Evolutionary conservation across 2,329 filamentous ascomycete genomes (phyloP).

Genomic region (Alternaria solani): DNA sequence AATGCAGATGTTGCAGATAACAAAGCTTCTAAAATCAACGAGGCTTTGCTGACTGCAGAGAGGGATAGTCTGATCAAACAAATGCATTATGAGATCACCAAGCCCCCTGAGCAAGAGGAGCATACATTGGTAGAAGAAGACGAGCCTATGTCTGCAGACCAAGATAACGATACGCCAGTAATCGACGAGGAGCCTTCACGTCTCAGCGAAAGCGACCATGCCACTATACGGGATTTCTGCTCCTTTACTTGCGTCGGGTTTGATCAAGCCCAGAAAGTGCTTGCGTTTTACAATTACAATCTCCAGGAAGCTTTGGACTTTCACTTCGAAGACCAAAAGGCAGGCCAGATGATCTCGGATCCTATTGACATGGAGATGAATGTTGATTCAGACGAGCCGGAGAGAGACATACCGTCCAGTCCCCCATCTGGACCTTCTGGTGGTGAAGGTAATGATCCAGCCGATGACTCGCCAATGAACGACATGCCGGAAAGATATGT

Average conservation of each 20-base stretch:
- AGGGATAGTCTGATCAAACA: slow-evolving; percentile 1
- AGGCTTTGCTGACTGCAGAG: not conserved
- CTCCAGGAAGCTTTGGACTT: not conserved
- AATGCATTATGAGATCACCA: slow-evolving; percentile 8
- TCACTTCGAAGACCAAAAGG: not conserved
- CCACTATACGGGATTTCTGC: not conserved
- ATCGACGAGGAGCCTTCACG: not conserved
- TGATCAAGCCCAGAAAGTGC: not conserved
- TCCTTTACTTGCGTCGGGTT: not conserved
- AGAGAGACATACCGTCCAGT: not conserved
- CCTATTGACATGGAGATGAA: no score
- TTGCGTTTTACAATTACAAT: not conserved
- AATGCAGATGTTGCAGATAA: not conserved
- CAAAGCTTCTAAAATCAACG: not conserved
- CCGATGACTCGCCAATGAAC: not conserved
- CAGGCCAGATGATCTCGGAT: not conserved
- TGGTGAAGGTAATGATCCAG: not conserved
- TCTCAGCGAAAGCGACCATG: not conserved
- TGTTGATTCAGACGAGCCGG: not conserved
- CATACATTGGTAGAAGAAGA: not conserved
- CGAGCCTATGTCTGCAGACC: not conserved
- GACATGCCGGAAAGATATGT: not conserved
- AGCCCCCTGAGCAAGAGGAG: not conserved
- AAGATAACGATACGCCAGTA: not conserved
- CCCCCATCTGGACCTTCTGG: not conserved